These are phyloP conservation scores for Penicillium sp. DNA, from an alignment of 2,329 filamentous ascomycete genomes.

Conservation along the genomic window DNA sequence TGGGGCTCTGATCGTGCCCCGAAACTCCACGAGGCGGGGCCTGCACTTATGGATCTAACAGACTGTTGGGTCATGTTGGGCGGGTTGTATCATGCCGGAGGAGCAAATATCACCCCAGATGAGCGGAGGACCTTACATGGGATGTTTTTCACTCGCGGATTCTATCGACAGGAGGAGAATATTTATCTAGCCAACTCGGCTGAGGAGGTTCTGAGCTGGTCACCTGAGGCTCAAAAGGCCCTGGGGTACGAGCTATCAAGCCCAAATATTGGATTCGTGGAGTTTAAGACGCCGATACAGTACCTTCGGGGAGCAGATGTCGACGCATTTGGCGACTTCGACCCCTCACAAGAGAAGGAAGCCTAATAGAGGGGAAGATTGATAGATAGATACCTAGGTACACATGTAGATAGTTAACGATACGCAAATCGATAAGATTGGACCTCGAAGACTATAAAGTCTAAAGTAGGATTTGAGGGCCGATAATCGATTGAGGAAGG, in stretches of 20 bases:
- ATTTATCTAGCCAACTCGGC: background rate
- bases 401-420: background rate
- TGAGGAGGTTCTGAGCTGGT: background rate
- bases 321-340: background rate
- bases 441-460: background rate
- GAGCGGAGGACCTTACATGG: background rate
- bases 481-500: no score
- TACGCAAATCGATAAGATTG: background rate
- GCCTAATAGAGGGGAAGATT: background rate
- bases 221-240: background rate
- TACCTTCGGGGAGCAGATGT: background rate
- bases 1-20: constrained; percentile 44
- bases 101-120: constrained; percentile 36
- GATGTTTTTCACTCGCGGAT: background rate
- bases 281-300: background rate
- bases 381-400: background rate
- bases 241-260: background rate
- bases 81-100: constrained; percentile 45
- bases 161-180: background rate
- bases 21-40: constrained; percentile 40
- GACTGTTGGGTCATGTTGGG: constrained; percentile 45
- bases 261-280: background rate
- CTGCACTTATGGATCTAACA: constrained; percentile 43
- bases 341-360: background rate
- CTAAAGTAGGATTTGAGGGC: no score